Conservation (phyloP, 768 basidiomycete genomes). For the Hygrophoropsis aurantiaca region DNA sequence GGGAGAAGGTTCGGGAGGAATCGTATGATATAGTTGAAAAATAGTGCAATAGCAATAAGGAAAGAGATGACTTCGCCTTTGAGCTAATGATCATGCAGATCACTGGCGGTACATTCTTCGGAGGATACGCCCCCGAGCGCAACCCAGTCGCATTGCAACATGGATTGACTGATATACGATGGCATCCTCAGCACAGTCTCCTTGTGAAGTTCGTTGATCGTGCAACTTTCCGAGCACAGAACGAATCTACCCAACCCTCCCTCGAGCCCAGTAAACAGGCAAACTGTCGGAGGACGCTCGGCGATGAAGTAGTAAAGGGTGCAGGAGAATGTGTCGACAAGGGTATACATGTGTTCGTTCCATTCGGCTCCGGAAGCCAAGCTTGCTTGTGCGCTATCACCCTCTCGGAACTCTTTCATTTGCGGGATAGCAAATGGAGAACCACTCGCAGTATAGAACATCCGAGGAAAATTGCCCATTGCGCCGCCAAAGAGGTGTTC, state of each 20-base stretch:
- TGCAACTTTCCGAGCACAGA: conserved; percentile 19
- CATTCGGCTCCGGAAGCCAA: not conserved
- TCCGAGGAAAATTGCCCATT: conserved; percentile 4
- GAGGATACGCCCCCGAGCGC: conserved; percentile 6
- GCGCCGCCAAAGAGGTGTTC: conserved; percentile 14
- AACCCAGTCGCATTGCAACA: conserved; percentile 23
- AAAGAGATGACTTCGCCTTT: too few species aligned
- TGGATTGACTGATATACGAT: conserved; percentile 12
- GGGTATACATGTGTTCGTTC: conserved; percentile 8
- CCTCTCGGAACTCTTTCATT: conserved; percentile 3
- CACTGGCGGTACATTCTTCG: not conserved
- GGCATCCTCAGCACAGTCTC: conserved; percentile 21
- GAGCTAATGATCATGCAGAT: too few species aligned
- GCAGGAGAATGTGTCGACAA: conserved; percentile 14
- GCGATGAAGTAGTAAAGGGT: conserved; percentile 19
- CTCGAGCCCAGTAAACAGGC: conserved; percentile 18
- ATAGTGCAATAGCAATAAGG: too few species aligned
- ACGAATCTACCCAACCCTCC: conserved; percentile 21
- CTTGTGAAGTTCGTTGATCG: conserved; percentile 14
- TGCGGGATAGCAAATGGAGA: conserved; percentile 9
- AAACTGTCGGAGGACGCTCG: conserved; percentile 15
- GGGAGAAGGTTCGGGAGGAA: too few species aligned
- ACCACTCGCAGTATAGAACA: conserved; percentile 14
- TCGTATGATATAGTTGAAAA: too few species aligned
- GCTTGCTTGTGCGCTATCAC: conserved; percentile 1